Percentiles rank a stretch among this genome's conserved stretches.
phyloP scores from a whole-genome alignment of 2,329 filamentous ascomycete genomes.

The Neofusicoccum ribis region DNA sequence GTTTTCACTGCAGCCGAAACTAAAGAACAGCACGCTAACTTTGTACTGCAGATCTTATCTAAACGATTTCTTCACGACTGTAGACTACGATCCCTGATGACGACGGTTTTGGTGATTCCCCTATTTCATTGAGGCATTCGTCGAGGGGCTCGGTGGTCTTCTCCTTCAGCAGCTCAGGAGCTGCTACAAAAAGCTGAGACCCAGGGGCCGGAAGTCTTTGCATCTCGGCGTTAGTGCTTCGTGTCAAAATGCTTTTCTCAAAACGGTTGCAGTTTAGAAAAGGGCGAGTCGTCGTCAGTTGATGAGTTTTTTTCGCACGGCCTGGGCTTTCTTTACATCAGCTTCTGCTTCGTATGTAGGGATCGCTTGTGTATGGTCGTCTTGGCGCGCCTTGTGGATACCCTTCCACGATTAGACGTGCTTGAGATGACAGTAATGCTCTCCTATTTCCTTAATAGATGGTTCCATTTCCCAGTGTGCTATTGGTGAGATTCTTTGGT shows the following conservation, averaged over 20 bases:
- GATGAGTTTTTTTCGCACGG: constrained; percentile 26
- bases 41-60: constrained; percentile 38
- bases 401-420: constrained; percentile 34
- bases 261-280: constrained; percentile 40
- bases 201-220: constrained; percentile 31
- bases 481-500: not conserved
- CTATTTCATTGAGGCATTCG: constrained; percentile 28
- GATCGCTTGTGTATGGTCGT: constrained; percentile 34
- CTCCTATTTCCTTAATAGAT: constrained; percentile 39
- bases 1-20: constrained; percentile 28
- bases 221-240: constrained; percentile 44
- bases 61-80: constrained; percentile 33
- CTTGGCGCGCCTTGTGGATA: constrained; percentile 32
- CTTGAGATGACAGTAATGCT: constrained; percentile 41
- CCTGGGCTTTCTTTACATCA: constrained; percentile 36
- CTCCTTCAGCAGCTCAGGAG: constrained; percentile 14
- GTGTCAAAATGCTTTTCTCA: constrained; percentile 40
- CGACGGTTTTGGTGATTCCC: constrained; percentile 24
- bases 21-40: constrained; percentile 23
- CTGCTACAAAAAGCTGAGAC: constrained; percentile 30
- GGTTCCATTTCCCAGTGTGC: not conserved
- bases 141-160: constrained; percentile 19
- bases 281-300: constrained; percentile 21
- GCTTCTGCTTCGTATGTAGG: constrained; percentile 31
- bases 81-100: constrained; percentile 29